Evolutionary conservation across 163 green algal species (phyloP).

Genomic region (Picocystis sp.): DNA sequence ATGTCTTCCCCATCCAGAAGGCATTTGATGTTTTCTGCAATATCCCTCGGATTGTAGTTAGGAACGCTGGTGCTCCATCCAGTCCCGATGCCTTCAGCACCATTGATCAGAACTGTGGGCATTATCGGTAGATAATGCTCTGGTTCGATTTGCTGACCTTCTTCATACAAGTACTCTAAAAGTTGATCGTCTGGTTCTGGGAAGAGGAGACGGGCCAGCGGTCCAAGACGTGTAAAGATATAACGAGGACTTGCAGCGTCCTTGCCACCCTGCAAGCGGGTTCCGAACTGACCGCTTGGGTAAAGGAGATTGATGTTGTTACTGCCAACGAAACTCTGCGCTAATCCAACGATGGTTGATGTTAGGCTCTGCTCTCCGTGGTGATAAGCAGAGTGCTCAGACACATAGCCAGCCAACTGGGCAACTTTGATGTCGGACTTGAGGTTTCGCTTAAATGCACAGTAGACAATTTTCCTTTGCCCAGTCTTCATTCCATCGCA

Average conservation of each 20-base stretch:
- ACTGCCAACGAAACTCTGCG: constrained; percentile 91
- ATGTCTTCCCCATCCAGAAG: constrained; percentile 58
- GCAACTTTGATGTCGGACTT: constrained; percentile 91
- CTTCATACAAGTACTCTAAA: constrained; percentile 85
- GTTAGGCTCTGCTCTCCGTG: constrained; percentile 82
- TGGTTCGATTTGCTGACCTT: constrained; percentile 95
- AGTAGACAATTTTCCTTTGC: constrained; percentile 97
- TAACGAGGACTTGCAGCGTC: constrained; percentile 85
- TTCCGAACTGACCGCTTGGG: constrained; percentile 71
- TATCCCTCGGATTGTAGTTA: constrained; percentile 90
- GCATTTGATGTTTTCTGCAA: constrained; percentile 70
- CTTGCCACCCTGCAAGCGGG: constrained; percentile 88
- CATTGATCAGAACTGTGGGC: constrained; percentile 91
- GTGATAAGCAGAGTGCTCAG: constrained; percentile 96
- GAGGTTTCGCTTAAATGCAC: constrained; percentile 95
- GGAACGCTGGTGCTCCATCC: constrained; percentile 94
- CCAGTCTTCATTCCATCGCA: constrained; percentile 96
- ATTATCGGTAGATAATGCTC: constrained; percentile 90
- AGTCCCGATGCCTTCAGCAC: constrained; percentile 96
- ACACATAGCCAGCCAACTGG: constrained; percentile 90
- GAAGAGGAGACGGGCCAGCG: constrained; percentile 75
- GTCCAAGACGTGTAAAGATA: constrained; percentile 85
- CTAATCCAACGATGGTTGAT: constrained; percentile 82
- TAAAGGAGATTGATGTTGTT: constrained; percentile 99
- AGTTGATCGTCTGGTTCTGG: constrained; percentile 77